These are phyloP conservation scores for Cocos nucifera DNA, from an alignment of 176 grass and related monocot genomes.

Conservation along the genomic window DNA sequence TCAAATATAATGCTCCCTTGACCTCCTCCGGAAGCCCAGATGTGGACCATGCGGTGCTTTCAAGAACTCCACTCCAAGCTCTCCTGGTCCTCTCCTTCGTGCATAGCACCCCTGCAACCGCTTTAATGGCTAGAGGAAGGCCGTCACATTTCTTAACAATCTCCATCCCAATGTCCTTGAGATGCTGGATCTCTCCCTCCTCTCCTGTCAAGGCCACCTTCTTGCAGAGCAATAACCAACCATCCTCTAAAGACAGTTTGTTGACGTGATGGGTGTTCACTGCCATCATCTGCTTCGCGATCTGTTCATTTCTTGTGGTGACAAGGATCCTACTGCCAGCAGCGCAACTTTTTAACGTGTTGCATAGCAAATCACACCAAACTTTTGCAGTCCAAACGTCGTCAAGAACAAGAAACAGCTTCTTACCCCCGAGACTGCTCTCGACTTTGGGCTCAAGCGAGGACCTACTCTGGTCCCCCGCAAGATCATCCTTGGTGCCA, in stretches of 20 bases:
- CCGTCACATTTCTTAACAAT: no score
- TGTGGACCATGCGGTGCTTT: constrained; percentile 33
- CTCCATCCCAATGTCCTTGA: background rate
- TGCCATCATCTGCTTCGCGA: constrained; percentile 19
- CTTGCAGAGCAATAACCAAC: constrained; percentile 26
- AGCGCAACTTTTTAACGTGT: constrained; percentile 5
- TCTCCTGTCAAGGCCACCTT: constrained; percentile 9
- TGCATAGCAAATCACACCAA: constrained; percentile 11
- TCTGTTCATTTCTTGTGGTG: constrained; percentile 27
- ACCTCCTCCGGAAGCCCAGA: constrained; percentile 33
- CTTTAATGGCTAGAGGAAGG: no score
- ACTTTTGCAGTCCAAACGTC: constrained; percentile 25
- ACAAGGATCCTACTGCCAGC: constrained; percentile 22
- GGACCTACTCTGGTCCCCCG: background rate
- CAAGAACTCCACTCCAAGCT: constrained; percentile 28
- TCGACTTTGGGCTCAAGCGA: constrained; percentile 11
- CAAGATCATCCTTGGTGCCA: background rate
- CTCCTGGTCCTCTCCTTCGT: constrained; percentile 16
- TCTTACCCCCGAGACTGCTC: constrained; percentile 7
- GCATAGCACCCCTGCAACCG: constrained; percentile 30
- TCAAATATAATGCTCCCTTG: constrained; percentile 13
- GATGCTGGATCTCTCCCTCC: constrained; percentile 1
- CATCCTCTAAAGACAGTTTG: constrained; percentile 19
- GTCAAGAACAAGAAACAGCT: constrained; percentile 23
- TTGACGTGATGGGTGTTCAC: constrained; percentile 12